Percentiles rank a stretch among this genome's conserved stretches.
Evolutionary conservation across 441 rosid genomes (phyloP).

Genomic region (Hura crepitans): DNA sequence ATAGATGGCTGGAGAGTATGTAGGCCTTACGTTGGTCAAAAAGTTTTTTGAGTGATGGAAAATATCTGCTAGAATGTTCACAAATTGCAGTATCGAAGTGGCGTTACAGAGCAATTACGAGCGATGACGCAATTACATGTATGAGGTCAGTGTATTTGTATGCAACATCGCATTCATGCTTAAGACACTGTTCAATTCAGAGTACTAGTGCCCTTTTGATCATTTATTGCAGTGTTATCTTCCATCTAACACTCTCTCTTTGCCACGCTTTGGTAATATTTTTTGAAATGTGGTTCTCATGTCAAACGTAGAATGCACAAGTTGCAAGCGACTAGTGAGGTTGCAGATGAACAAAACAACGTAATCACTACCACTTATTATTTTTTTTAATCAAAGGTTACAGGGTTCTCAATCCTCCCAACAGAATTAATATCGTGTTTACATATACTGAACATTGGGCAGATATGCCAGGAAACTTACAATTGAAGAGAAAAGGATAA

Average conservation of each 20-base stretch:
- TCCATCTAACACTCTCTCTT: background rate
- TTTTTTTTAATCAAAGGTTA: constrained; percentile 8
- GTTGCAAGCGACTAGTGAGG: background rate
- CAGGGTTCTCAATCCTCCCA: constrained; percentile 22
- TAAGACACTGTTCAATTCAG: background rate
- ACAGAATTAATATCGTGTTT: constrained; percentile 24
- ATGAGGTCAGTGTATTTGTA: constrained; percentile 6
- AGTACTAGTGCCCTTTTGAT: background rate
- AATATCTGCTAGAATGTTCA: constrained; percentile 3
- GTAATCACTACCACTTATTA: background rate
- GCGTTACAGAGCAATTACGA: background rate
- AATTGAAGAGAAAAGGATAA: constrained; percentile 17
- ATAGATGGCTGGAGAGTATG: background rate
- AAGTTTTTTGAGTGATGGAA: background rate
- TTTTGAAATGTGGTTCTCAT: background rate
- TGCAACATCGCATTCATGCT: background rate
- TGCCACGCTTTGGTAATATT: background rate
- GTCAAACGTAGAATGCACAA: background rate
- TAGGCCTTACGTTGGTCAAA: background rate
- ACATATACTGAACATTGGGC: constrained; percentile 31
- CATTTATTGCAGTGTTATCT: background rate
- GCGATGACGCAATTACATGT: background rate
- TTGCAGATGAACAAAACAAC: background rate
- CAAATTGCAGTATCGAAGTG: background rate
- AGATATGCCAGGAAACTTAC: constrained; percentile 27